phyloP scores from a whole-genome alignment of 768 basidiomycete genomes.

The Hygrophoropsis aurantiaca region DNA sequence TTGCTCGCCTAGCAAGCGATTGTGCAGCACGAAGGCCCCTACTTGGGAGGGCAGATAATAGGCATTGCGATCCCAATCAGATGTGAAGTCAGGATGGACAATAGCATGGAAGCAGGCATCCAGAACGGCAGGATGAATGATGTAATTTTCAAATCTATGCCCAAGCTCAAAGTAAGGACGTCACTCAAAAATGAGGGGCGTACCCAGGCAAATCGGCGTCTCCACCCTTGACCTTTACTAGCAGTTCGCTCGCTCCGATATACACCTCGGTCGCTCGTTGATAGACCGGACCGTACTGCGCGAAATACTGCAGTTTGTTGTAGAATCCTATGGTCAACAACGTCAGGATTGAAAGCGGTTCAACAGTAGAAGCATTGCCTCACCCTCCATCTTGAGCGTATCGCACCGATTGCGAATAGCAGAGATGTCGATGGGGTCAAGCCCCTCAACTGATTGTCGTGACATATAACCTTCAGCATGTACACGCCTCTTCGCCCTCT shows the following conservation, averaged over 20 bases:
- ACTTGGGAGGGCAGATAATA: slow-evolving; percentile 4
- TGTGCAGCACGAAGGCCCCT: neutral
- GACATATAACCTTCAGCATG: slow-evolving; percentile 6
- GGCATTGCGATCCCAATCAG: neutral
- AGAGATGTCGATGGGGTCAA: neutral
- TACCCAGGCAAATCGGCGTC: slow-evolving; percentile 3
- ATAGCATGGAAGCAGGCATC: slow-evolving; percentile 1
- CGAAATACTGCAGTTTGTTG: slow-evolving; percentile 26
- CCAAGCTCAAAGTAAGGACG: neutral
- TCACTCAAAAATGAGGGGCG: neutral
- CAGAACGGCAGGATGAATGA: slow-evolving; percentile 1
- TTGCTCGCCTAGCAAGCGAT: neutral
- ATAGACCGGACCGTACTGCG: slow-evolving; percentile 31
- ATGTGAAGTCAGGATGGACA: slow-evolving; percentile 1
- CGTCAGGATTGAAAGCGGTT: neutral
- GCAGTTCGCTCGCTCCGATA: neutral
- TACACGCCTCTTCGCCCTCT: too few species aligned
- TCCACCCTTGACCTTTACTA: neutral
- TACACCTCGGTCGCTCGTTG: slow-evolving; percentile 17
- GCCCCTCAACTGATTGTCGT: neutral
- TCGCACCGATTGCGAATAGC: neutral
- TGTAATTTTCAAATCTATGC: neutral
- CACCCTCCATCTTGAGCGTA: neutral
- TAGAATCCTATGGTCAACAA: slow-evolving; percentile 19
- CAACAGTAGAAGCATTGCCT: neutral